Evolutionary conservation across 2,329 filamentous ascomycete species (phyloP), one percentile per base, ranked within the genome.

Genomic region (Ceratocystis cubensis): DNA sequence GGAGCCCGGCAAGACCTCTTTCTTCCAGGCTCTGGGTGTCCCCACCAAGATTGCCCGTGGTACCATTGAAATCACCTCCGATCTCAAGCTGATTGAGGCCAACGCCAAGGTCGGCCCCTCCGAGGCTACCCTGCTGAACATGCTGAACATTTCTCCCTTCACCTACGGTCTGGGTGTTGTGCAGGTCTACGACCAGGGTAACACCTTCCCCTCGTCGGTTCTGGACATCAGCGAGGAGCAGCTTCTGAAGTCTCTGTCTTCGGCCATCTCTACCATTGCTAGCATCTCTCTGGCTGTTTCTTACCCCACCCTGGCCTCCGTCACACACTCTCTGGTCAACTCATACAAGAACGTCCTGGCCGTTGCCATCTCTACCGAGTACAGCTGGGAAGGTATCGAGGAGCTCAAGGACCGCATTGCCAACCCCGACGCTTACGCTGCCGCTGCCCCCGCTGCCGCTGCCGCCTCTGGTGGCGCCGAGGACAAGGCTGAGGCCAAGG

Each of bases 21-120:
- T 99, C 91, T 99, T 99, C 92, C 94, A 99, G 88, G 94, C 94
- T 76, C 94, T 99, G 81, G 93, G 93, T 91, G 91, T 99, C 78
- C 94, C 94, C 78, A 99, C 94, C 86, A 99, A 99, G 91, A 99
- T 99, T 82, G 94, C 94, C 78, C 94, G 94, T 96, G 95, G 94
- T 95, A 99, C 94, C 82, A 99, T 99, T 82, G 94, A 99, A 90
- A 99, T 99, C 78, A 96, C 92, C 71, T 84, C 87, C 75, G 94
- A 99, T 78, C 84, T 99, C 75, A 97, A 96, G 89, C 89, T 99
- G 79, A 88, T 97, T 76, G 91, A 96, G 84, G 85, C 90, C 72
- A 87, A 87, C 73, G 83, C 67, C 84, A 97, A 96, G 86, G 95
- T 99, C 84, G 94, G 95, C 80, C 88, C 94, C 76, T 99, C 94